phyloP scores from a whole-genome alignment of 495 filamentous ascomycete species.

The Glarea lozoyensis region DNA sequence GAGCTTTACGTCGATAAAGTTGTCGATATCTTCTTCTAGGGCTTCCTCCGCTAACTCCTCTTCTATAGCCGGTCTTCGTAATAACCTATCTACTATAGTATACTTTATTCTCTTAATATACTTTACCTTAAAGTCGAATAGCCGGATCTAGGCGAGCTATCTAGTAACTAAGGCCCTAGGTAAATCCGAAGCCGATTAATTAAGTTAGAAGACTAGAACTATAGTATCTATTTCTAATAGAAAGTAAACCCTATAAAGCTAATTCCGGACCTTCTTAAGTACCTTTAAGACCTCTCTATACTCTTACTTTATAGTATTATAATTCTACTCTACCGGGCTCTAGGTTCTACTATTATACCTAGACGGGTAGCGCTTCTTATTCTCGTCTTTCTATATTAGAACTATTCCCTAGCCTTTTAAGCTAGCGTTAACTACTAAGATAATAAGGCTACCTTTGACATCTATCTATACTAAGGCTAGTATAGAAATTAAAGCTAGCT shows the following conservation, averaged over 20 bases:
- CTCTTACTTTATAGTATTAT: constrained; percentile 3
- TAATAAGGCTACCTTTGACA: not conserved
- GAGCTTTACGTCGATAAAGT: not conserved
- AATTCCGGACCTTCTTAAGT: constrained; percentile 1
- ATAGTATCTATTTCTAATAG: constrained; percentile 1
- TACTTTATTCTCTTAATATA: not conserved
- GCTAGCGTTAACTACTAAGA: constrained; percentile 1
- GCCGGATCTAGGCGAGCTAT: constrained; percentile 4
- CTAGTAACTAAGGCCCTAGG: constrained; percentile 3
- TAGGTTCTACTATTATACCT: constrained; percentile 1
- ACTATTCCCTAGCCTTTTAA: not conserved
- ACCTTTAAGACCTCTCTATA: constrained; percentile 3
- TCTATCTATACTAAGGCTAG: not conserved
- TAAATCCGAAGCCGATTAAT: not conserved
- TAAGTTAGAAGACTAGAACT: not conserved
- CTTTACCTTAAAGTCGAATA: constrained; percentile 5
- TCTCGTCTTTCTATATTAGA: constrained; percentile 1
- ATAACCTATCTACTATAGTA: not conserved
- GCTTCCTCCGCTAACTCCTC: not conserved
- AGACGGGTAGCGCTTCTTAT: not conserved
- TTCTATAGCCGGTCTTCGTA: not conserved
- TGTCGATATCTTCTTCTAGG: not conserved
- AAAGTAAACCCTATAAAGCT: constrained; percentile 2
- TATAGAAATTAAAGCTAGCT: not conserved
- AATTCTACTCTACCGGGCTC: constrained; percentile 1